Evolutionary conservation across 2,329 filamentous ascomycete genomes (phyloP), one percentile per base, ranked within the genome.

Genomic region (Plectosphaerella plurivora): DNA sequence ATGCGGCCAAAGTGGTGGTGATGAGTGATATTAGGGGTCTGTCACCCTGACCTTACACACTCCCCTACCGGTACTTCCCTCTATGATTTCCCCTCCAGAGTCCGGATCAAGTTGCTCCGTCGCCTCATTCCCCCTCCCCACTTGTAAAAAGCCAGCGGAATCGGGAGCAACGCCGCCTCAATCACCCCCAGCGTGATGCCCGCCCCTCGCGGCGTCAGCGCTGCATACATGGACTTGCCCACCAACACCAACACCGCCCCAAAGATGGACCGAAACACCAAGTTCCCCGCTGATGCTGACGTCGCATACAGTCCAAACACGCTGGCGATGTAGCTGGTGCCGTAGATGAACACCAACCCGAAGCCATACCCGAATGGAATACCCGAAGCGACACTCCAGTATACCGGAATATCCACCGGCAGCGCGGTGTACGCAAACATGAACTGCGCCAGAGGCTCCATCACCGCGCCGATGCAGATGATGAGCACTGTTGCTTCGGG

Each of bases 271-370:
- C 84, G 69, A 6, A 86, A 70, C 1, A 87, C 81, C 0, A 82
- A 76, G 55, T 87, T 87, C 0, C 83, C 83, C 0, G 83, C 84
- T 52, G 86, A 69, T 0, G 84, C 83, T 4, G 76, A 81, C 0
- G 84, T 83, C 11, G 83, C 82, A 57, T 84, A 87, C 59, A 86
- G 79, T 20, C 81, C 81, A 56, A 86, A 87, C n/a, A 76, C 80
- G 57, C 80, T 72, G 0, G 83, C 81, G 12, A 87, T 69, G 62
- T 87, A 87, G 53, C 82, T 86, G 1, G 74, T 78, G 0, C 81
- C 77, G 57, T 87, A 86, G 59, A 87, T 86, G 66, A 87, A 87
- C 14, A 87, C 81, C 7, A 73, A 77, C 10, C 75, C 78, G 55
- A 86, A 87, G 2, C 83, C 84, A 0, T 77, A 74, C 3, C 84